A percentile compares a stretch with the other conserved stretches of the same genome.
Conservation (phyloP, 306 rosid species). For the Aeschynomene evenia region DNA sequence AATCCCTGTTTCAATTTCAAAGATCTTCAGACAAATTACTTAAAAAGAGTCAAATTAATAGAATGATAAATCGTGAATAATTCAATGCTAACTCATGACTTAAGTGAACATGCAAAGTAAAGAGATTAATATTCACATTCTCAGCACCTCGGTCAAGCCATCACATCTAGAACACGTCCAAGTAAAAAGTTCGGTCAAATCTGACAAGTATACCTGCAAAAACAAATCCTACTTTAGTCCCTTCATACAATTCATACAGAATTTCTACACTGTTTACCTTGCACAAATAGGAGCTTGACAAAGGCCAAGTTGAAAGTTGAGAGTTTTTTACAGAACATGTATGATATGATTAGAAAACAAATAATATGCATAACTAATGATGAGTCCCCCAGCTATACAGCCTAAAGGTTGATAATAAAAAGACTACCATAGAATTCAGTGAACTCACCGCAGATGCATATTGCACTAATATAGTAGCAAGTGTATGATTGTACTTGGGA, state of each 20-base stretch:
- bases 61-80: conserved; percentile 13
- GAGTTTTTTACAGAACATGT: conserved; percentile 15
- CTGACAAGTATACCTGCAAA: conserved; percentile 87
- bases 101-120: conserved; percentile 24
- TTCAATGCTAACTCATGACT: conserved; percentile 2
- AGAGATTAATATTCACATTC: conserved; percentile 14
- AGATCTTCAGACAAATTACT: conserved; percentile 25
- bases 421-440: not conserved
- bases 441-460: conserved; percentile 86
- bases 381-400: not conserved
- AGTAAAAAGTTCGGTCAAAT: conserved; percentile 78
- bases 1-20: conserved; percentile 71
- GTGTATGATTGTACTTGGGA: conserved; percentile 65
- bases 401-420: conserved; percentile 4
- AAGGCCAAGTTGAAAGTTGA: not conserved
- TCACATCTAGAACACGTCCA: conserved; percentile 88
- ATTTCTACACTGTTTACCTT: not conserved
- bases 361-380: not conserved
- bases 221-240: conserved; percentile 33
- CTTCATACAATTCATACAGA: conserved; percentile 12
- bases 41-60: conserved; percentile 18
- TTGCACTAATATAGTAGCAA: conserved; percentile 68
- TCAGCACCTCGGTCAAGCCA: conserved; percentile 76
- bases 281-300: conserved; percentile 11
- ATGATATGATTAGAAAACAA: conserved; percentile 13